Base-by-base conservation (phyloP, 441 rosid species). In the Corymbia calophylla region DNA sequence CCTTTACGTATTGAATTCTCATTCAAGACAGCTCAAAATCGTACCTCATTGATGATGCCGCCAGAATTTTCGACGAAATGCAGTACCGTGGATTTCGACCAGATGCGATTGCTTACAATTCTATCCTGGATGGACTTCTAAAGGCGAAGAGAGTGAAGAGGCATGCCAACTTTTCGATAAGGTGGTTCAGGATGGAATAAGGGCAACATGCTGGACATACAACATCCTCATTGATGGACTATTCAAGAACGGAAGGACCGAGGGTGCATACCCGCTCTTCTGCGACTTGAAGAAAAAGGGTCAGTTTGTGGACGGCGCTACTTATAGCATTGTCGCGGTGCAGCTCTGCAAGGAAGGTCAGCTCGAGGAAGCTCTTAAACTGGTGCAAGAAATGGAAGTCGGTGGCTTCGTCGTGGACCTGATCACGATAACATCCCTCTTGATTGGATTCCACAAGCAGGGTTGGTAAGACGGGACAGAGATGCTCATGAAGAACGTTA, bases 231-330 rank as follows among this genome's bases (percentile, higher is more conserved):
- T 97, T 25, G 97, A 96, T 58, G 99, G 99, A 53, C 92, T 97
- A 89, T 96, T 95, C 89, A 93, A 93, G 93, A 97, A 96, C 87
- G 97, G 96, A 88, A 96, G 99, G 91, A 95, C 92, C 5, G 96
- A 95, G 92, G 99, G 98, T 70, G 99, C 94, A 55, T 97, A 94
- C 90, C 91, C 96, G 53, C 53, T 97, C 91, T 97, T 97, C 89
- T 95, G 96, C 92, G 97, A 97, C 86, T 91, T 97, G 94, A 97
- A 96, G 95, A 95, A 95, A 93, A 97, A 97, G 91, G 98, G 99
- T 27, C 93, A 95, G 90, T 95, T 97, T 93, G 98, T 97, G 82
- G 99, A 97, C 88, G 94, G 93, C 32, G 51, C 96, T 89, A 95
- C 98, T 80, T 97, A 95, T 93, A 95, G 98, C 94, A 96, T 96